Evolutionary conservation across 2,329 filamentous ascomycete species (phyloP).

Genomic region (Alternaria arborescens): DNA sequence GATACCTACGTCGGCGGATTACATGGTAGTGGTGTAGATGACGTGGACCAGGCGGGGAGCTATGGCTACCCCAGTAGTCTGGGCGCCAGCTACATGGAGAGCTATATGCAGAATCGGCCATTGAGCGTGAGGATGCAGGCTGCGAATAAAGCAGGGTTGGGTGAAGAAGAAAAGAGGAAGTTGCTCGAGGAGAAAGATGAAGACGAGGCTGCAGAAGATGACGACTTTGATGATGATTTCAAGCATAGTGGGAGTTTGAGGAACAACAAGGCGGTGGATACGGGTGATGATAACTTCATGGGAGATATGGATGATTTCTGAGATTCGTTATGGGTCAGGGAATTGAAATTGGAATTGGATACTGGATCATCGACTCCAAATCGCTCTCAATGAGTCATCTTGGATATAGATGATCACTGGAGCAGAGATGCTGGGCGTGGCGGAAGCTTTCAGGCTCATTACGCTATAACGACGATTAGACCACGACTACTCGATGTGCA

Average conservation of each 20-base stretch:
- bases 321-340: constrained; percentile 3
- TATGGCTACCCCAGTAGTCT: constrained; percentile 47
- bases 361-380: not conserved
- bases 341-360: not conserved
- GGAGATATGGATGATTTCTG: constrained; percentile 49
- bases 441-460: not conserved
- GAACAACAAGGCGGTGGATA: not conserved
- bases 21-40: constrained; percentile 43
- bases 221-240: not conserved
- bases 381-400: not conserved
- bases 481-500: not conserved
- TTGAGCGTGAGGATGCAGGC: constrained; percentile 48
- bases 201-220: constrained; percentile 14
- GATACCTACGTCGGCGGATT: constrained; percentile 49
- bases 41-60: constrained; percentile 46
- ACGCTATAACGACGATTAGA: not conserved
- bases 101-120: constrained; percentile 48
- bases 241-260: not conserved
- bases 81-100: constrained; percentile 50
- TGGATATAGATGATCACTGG: not conserved
- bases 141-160: constrained; percentile 41
- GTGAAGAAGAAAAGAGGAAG: constrained; percentile 33
- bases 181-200: constrained; percentile 20
- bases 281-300: constrained; percentile 24
- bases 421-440: not conserved